Percentiles rank a stretch among this genome's conserved stretches.
Conservation (phyloP, 495 filamentous ascomycete genomes). For the Hypoxylon subgilvum region DNA sequence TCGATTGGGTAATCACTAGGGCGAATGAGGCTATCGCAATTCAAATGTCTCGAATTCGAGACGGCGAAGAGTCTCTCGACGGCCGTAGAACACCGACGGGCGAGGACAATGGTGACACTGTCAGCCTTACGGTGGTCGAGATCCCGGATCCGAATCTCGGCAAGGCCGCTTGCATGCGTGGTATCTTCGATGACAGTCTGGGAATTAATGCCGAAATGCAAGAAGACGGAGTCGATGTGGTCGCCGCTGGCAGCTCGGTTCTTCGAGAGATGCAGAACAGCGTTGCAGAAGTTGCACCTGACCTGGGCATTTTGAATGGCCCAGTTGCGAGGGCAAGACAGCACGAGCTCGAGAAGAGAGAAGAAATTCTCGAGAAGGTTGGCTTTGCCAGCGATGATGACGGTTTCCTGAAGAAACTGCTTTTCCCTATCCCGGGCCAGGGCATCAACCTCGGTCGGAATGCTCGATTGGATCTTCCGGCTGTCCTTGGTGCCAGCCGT, state of each 20-base stretch:
- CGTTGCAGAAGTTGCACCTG: constrained; percentile 76
- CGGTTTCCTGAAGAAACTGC: constrained; percentile 79
- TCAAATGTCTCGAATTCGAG: constrained; percentile 68
- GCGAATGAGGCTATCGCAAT: constrained; percentile 86
- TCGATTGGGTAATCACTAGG: constrained; percentile 90
- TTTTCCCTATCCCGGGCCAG: constrained; percentile 78
- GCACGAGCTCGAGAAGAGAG: constrained; percentile 77
- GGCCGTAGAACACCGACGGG: constrained; percentile 65
- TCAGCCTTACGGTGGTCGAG: constrained; percentile 87
- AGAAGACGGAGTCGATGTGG: constrained; percentile 81
- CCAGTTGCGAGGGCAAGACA: constrained; percentile 72
- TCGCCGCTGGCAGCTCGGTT: constrained; percentile 73
- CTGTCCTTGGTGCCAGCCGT: constrained; percentile 75
- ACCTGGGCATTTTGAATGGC: constrained; percentile 77
- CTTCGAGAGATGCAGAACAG: constrained; percentile 83
- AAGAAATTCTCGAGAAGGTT: constrained; percentile 84
- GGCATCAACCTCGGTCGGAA: constrained; percentile 74
- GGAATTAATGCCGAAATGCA: constrained; percentile 98
- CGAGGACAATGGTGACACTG: constrained; percentile 78
- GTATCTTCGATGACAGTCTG: constrained; percentile 87
- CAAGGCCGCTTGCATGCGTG: constrained; percentile 83
- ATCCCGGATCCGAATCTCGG: constrained; percentile 79
- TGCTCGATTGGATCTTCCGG: constrained; percentile 76
- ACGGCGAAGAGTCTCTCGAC: constrained; percentile 68
- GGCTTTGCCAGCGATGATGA: constrained; percentile 80